Percentiles rank a stretch among this genome's conserved stretches.
Conservation (phyloP, 352 stramenopile genomes). For the Phytophthora gonapodyides region DNA sequence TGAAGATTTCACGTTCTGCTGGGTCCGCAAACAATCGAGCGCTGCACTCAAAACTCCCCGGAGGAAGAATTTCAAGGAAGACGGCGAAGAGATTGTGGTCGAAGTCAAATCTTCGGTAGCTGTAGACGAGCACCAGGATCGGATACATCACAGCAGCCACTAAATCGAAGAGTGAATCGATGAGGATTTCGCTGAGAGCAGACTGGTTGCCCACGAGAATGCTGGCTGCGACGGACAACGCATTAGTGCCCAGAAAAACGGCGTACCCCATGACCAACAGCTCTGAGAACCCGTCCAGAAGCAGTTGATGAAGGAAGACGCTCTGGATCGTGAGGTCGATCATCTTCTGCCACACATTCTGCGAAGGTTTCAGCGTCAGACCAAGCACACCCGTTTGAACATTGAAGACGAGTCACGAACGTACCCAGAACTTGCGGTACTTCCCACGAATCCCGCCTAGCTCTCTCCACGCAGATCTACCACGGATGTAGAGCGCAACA, state of each 20-base stretch:
- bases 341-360: slow-evolving; percentile 40
- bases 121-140: slow-evolving; percentile 29
- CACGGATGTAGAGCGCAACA: neutral
- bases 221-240: slow-evolving; percentile 14
- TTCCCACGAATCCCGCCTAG: slow-evolving; percentile 22
- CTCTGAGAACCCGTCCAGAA: slow-evolving; percentile 21
- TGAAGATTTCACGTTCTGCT: slow-evolving; percentile 26
- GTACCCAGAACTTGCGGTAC: slow-evolving; percentile 40
- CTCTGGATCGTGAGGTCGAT: slow-evolving; percentile 31
- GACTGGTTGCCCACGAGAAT: slow-evolving; percentile 23
- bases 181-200: slow-evolving; percentile 29
- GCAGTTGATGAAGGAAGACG: slow-evolving; percentile 16
- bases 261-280: slow-evolving; percentile 27
- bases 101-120: slow-evolving; percentile 30
- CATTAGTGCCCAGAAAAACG: slow-evolving; percentile 18
- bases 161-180: slow-evolving; percentile 38
- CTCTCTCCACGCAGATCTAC: slow-evolving; percentile 1
- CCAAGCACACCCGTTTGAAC: slow-evolving; percentile 1
- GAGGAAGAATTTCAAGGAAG: slow-evolving; percentile 13
- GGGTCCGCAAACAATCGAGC: slow-evolving; percentile 13
- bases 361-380: neutral
- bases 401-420: slow-evolving; percentile 8
- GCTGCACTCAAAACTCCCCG: slow-evolving; percentile 3
- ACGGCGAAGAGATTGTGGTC: slow-evolving; percentile 28
- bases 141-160: slow-evolving; percentile 30